Base-by-base conservation (phyloP, 2,329 filamentous ascomycete genomes). In the Ophiognomonia clavigignenti-juglandacearum region DNA sequence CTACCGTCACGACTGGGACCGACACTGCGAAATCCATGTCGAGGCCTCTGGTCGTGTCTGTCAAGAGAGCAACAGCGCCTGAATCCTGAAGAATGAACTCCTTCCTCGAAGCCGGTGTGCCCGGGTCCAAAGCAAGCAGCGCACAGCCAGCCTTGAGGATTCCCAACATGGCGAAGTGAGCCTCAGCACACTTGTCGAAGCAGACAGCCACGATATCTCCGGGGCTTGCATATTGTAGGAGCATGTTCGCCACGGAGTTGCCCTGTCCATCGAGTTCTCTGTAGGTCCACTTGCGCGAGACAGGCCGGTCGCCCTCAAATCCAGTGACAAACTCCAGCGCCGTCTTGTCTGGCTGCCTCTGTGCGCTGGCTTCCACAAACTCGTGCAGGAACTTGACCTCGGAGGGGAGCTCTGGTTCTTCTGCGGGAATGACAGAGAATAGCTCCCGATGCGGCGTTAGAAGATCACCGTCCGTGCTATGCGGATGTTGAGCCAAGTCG, bases 131-230 rank as follows among this genome's bases (percentile, higher is more conserved):
- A 0, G 89, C 88, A 14, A 95, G 74, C 62, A 91, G 95, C 1
- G 85, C 80, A 59, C 85, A 91, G 0, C 89, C 89, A 6, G 85
- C 80, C 61, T 95, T 95, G 26, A 95, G 67, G 45, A 93, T 83
- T 1, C 88, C 89, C 2, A 95, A 69, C 32, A 95, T 90, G 0
- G 85, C 78, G 57, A 93, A 88, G 31, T 88, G 91, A 0, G 88
- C 89, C 59, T 92, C 85, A 0, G 89, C 83, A 51, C 85, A 91
- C 60, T 95, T 95, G 47, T 89, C 82, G 57, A 95, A 95, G 59
- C 86, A 89, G 8, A 92, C 75, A 0, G 82, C 88, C 19, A 95
- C 72, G 4, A 91, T 80, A 22, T 69, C 69, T 1, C 86, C 84
- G 0, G 77, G 69, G 0, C 61, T 52, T 1, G 80, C 74, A 18